phyloP scores from a whole-genome alignment of 768 basidiomycete species.

The Lactarius trivialis region DNA sequence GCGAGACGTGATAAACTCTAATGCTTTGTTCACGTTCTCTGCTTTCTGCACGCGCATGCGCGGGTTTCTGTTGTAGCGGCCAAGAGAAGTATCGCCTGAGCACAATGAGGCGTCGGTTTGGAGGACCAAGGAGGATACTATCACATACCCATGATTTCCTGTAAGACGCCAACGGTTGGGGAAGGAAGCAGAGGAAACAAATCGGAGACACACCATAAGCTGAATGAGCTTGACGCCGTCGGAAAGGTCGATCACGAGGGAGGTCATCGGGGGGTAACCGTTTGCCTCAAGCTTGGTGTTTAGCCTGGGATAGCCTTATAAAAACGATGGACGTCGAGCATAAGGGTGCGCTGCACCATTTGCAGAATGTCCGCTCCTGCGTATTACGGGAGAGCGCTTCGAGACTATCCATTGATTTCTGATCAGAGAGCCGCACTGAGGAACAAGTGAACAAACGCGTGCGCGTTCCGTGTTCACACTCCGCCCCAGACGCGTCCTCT shows the following conservation, averaged over 20 bases:
- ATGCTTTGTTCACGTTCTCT: slow-evolving; percentile 95
- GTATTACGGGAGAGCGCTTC: slow-evolving; percentile 50
- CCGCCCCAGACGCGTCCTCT: slow-evolving; percentile 22
- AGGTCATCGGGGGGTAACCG: slow-evolving; percentile 81
- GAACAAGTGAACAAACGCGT: background rate
- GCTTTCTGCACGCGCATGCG: slow-evolving; percentile 93
- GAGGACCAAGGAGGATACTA: slow-evolving; percentile 3
- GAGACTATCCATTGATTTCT: slow-evolving; percentile 44
- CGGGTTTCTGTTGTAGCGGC: slow-evolving; percentile 88
- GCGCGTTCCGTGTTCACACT: slow-evolving; percentile 18
- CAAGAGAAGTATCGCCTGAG: slow-evolving; percentile 81
- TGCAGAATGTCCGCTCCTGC: slow-evolving; percentile 70
- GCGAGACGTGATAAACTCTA: slow-evolving; percentile 90
- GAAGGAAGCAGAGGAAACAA: background rate
- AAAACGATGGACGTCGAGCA: slow-evolving; percentile 15
- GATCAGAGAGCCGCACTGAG: background rate
- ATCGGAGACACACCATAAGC: slow-evolving; percentile 57
- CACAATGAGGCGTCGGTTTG: slow-evolving; percentile 2
- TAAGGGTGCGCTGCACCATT: slow-evolving; percentile 52
- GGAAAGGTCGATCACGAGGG: slow-evolving; percentile 83
- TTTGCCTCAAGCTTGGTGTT: slow-evolving; percentile 89
- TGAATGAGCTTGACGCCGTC: slow-evolving; percentile 96
- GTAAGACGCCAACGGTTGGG: slow-evolving; percentile 8
- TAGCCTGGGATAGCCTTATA: slow-evolving; percentile 50
- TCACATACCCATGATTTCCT: slow-evolving; percentile 93